phyloP scores from a whole-genome alignment of 768 basidiomycete species.

The Psilocybe cyanescens region DNA sequence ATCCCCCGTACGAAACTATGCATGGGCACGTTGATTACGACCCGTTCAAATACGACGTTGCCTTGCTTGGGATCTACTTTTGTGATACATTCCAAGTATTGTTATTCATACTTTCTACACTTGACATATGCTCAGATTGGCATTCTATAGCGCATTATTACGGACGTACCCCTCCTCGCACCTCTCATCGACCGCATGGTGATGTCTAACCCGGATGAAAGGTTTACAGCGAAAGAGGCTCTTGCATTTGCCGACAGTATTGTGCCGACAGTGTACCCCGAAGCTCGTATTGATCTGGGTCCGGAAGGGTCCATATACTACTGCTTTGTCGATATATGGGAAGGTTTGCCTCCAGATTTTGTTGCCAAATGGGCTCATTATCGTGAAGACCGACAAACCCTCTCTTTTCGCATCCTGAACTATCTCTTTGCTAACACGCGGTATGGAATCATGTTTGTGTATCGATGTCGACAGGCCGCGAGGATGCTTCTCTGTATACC shows the following conservation, averaged over 20 bases:
- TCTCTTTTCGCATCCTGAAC: not conserved
- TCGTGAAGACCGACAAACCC: not conserved
- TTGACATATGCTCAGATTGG: not conserved
- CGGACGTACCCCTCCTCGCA: not conserved
- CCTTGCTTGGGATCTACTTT: slow-evolving; percentile 16
- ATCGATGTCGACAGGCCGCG: not conserved
- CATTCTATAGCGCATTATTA: not conserved
- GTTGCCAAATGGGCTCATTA: not conserved
- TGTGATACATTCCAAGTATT: not conserved
- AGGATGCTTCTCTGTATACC: not conserved
- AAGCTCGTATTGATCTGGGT: too few species aligned
- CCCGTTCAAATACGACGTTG: slow-evolving; percentile 28
- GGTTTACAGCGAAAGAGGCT: not conserved
- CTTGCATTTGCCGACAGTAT: not conserved
- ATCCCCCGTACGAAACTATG: not conserved
- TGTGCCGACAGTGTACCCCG: not conserved
- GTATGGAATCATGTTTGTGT: not conserved
- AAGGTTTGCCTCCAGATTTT: not conserved
- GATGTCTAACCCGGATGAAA: not conserved
- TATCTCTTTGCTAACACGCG: not conserved
- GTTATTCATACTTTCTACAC: not conserved
- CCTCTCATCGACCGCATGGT: not conserved
- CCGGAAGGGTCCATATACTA: not conserved
- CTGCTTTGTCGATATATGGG: not conserved
- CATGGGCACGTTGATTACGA: slow-evolving; percentile 28